phyloP scores from a whole-genome alignment of 1,284 basidiomycete species.

The Takashimella koratensis region DNA sequence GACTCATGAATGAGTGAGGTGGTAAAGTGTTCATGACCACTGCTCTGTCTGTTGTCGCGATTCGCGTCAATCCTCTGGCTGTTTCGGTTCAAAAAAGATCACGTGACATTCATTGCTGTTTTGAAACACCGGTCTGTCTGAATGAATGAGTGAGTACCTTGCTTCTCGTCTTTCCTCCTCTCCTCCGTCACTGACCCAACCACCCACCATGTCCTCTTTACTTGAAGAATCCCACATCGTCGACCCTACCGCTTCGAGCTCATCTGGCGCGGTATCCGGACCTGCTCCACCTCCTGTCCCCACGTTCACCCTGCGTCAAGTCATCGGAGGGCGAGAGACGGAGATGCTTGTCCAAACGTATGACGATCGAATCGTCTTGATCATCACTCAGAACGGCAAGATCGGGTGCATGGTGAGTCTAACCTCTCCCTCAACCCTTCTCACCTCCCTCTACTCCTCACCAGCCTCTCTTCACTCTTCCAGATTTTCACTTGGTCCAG shows the following conservation, averaged over 20 bases:
- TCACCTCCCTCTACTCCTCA: too few species aligned
- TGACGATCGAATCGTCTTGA: conserved; percentile 70
- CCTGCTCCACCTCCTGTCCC: conserved; percentile 30
- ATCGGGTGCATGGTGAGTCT: conserved; percentile 71
- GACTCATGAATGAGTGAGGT: too few species aligned
- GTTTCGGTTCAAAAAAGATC: too few species aligned
- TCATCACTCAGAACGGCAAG: conserved; percentile 80
- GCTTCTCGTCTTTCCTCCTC: too few species aligned
- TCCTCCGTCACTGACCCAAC: background rate
- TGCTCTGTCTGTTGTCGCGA: too few species aligned
- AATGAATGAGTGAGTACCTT: too few species aligned
- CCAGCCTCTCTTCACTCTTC: background rate
- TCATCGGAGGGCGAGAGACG: conserved; percentile 60
- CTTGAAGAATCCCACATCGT: conserved; percentile 30
- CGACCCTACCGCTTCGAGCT: conserved; percentile 1
- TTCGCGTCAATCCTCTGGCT: too few species aligned
- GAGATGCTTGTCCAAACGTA: conserved; percentile 73
- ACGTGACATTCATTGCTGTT: too few species aligned
- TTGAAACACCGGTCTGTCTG: too few species aligned
- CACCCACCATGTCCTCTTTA: conserved; percentile 26
- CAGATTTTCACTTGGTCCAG: background rate
- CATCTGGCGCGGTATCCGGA: conserved; percentile 1
- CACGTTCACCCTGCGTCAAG: conserved; percentile 51
- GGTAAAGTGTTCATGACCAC: too few species aligned
- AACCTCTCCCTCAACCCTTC: background rate